Conservation (phyloP, 2,329 filamentous ascomycete genomes). For the Fusarium hostae region DNA sequence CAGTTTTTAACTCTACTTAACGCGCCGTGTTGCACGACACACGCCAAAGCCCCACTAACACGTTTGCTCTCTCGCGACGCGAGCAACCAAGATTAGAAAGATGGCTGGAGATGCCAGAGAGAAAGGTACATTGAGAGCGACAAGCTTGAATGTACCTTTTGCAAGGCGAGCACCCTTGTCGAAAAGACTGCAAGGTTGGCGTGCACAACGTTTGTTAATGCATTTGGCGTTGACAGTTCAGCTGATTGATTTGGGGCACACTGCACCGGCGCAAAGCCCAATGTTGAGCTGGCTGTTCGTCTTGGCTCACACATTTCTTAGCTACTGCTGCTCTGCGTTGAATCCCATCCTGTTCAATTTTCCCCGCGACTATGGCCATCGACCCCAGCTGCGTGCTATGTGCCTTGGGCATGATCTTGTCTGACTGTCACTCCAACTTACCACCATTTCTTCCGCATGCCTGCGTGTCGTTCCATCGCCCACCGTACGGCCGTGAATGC, state of each 20-base stretch:
- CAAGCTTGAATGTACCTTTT: background rate
- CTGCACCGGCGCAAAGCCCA: background rate
- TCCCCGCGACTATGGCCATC: too few relatives aligned
- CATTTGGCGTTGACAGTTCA: too few relatives aligned
- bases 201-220: background rate
- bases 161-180: background rate
- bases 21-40: background rate
- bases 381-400: too few relatives aligned
- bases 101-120: background rate
- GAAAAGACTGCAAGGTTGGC: background rate
- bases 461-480: background rate
- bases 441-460: background rate
- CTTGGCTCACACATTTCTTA: background rate
- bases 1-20: background rate
- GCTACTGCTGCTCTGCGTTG: too few relatives aligned
- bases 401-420: background rate
- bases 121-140: background rate
- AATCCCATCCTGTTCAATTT: too few relatives aligned
- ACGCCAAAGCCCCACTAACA: background rate
- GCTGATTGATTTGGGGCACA: background rate
- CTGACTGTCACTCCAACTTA: background rate
- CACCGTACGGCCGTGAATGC: background rate
- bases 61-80: background rate
- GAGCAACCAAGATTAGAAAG: background rate
- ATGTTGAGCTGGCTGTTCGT: too few relatives aligned